These are phyloP conservation scores for Russula sp. DNA, from an alignment of 768 basidiomycete genomes.

Conservation along the genomic window DNA sequence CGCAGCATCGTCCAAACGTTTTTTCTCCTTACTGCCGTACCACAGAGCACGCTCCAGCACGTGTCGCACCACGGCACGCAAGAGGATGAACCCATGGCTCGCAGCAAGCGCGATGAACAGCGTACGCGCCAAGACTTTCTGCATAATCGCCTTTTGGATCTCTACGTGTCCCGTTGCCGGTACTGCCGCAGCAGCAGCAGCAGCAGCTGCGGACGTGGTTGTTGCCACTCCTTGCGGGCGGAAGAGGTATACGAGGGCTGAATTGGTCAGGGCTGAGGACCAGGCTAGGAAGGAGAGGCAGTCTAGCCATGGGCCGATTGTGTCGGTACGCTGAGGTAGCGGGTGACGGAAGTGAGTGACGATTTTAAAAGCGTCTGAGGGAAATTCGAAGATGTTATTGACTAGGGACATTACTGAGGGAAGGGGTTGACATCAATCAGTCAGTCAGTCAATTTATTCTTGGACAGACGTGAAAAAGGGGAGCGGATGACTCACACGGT, in stretches of 20 bases:
- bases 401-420: slow-evolving; percentile 69
- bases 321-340: slow-evolving; percentile 81
- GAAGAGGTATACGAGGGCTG: slow-evolving; percentile 90
- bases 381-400: slow-evolving; percentile 90
- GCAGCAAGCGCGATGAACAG: slow-evolving; percentile 66
- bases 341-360: slow-evolving; percentile 80
- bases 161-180: not conserved
- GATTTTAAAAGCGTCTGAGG: slow-evolving; percentile 95
- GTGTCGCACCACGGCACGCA: slow-evolving; percentile 61
- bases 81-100: slow-evolving; percentile 80
- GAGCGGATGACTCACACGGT: slow-evolving; percentile 48
- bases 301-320: slow-evolving; percentile 94
- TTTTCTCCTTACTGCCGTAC: slow-evolving; percentile 67
- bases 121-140: slow-evolving; percentile 35
- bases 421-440: not conserved
- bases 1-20: slow-evolving; percentile 54
- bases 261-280: slow-evolving; percentile 84
- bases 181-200: too few relatives aligned
- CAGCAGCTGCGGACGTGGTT: too few relatives aligned
- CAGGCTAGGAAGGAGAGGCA: slow-evolving; percentile 84
- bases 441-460: not conserved
- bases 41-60: slow-evolving; percentile 74
- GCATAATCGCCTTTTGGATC: not conserved
- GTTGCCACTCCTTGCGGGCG: slow-evolving; percentile 40
- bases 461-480: too few relatives aligned